Evolutionary conservation across 768 basidiomycete species (phyloP), one percentile per base, ranked within the genome.

Genomic region (Mycena pura): DNA sequence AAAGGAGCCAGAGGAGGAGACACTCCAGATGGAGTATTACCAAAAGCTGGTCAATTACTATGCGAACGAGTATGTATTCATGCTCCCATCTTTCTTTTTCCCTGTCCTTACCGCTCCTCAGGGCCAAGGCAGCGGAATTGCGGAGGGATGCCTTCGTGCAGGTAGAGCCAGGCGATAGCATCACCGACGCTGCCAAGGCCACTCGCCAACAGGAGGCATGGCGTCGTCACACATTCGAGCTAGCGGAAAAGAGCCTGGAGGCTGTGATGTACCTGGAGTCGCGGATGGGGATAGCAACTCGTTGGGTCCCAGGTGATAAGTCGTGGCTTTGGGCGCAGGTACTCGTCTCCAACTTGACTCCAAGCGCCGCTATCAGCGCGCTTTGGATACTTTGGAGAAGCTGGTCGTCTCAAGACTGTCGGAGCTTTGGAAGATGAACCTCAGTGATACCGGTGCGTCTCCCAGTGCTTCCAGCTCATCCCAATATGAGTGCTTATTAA

Each of bases 261-360:
- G 19, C 7, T n/a, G 38, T 39, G 38, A 11, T 15, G 10, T 11
- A 39, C 15, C 28, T 67, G 6, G 66, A 67, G 40, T 13, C 5
- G 10, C 34, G 43, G 19, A 47, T 67, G 3, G 32, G 43, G 3
- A 69, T 69, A 13, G 21, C 6, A n/a, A 5, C 11, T 6, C 54
- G 31, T 0, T 69, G 67, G 68, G 36, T 17, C 6, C 67, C 63
- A 2, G 49, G 43, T 11, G n/a, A n/a, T 52, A 38, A 32, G 11
- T 5, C 2, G 41, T 58, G 24, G 68, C 67, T 63, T 6, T 57
- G 32, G 34, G 6, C 5, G 44, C 55, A 2, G 55, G n/a, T 6
- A 21, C 21, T 11, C 22, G 60, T 5, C 31, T 68, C 0, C 24
- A 31, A 0, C 29, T n/a, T n/a, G n/a, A n/a, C n/a, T n/a, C n/a